Conservation (phyloP, 192 early-diverging fungal genomes). For the Backusella sp. region DNA sequence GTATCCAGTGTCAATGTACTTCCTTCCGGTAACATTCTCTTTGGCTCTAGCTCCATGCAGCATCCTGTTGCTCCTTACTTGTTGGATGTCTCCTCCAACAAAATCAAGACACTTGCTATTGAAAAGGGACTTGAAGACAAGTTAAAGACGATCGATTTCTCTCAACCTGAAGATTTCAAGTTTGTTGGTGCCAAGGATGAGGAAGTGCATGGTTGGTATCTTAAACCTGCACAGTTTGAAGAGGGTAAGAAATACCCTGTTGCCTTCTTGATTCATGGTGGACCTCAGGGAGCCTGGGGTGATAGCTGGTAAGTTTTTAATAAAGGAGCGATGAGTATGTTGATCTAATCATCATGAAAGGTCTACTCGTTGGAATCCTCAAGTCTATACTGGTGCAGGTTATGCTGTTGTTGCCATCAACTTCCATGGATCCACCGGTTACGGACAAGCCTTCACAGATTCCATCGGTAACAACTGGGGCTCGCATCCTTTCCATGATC, state of each 20-base stretch:
- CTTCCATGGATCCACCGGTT: conserved; percentile 77
- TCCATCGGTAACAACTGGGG: conserved; percentile 78
- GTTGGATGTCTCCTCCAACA: conserved; percentile 34
- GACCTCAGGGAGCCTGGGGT: conserved; percentile 70
- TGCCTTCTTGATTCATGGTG: conserved; percentile 80
- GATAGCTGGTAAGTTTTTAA: conserved; percentile 48
- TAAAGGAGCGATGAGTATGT: neutral
- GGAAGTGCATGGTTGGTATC: conserved; percentile 61
- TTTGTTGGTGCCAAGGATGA: conserved; percentile 63
- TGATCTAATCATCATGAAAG: neutral
- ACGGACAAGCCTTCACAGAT: conserved; percentile 75
- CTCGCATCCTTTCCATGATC: conserved; percentile 67
- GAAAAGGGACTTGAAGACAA: conserved; percentile 35
- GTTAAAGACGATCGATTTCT: conserved; percentile 46
- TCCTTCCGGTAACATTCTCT: conserved; percentile 42
- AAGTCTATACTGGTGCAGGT: conserved; percentile 72
- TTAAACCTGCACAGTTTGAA: conserved; percentile 62
- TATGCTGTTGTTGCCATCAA: conserved; percentile 70
- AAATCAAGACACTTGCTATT: conserved; percentile 21
- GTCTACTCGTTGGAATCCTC: conserved; percentile 71
- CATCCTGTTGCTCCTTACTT: conserved; percentile 39
- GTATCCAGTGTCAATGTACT: conserved; percentile 44
- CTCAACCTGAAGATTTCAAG: conserved; percentile 63
- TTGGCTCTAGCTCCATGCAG: conserved; percentile 46
- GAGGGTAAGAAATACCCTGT: conserved; percentile 62